Percentiles rank a stretch among this genome's conserved stretches.
Evolutionary conservation across 2,329 filamentous ascomycete species (phyloP).

Genomic region (Parasarocladium wereldwijsianum): DNA sequence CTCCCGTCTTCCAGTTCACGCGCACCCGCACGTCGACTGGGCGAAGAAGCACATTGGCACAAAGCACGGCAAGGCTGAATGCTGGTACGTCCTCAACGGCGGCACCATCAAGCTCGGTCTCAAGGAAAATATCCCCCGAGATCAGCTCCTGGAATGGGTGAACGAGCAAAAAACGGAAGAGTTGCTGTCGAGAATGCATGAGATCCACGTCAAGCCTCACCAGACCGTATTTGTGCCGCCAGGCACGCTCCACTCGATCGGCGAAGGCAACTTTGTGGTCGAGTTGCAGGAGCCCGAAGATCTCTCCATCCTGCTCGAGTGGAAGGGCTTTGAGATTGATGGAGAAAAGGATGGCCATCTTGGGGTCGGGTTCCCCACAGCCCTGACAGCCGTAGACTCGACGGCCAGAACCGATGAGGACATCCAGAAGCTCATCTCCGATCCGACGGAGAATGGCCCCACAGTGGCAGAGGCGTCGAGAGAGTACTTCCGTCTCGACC

Average conservation of each 20-base stretch:
- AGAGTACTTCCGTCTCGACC: slow-evolving; percentile 8
- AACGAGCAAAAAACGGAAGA: slow-evolving; percentile 5
- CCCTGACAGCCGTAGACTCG: slow-evolving; percentile 8
- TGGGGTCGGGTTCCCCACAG: slow-evolving; percentile 8
- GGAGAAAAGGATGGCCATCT: slow-evolving; percentile 8
- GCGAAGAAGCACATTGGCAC: slow-evolving; percentile 7
- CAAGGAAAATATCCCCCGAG: slow-evolving; percentile 5
- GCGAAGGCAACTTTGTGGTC: slow-evolving; percentile 9
- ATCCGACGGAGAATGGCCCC: slow-evolving; percentile 3
- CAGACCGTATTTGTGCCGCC: slow-evolving; percentile 10
- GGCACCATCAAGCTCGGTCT: slow-evolving; percentile 9
- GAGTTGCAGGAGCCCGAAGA: slow-evolving; percentile 10
- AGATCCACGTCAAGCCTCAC: slow-evolving; percentile 7
- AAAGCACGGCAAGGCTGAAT: slow-evolving; percentile 11
- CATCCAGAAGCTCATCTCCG: slow-evolving; percentile 4
- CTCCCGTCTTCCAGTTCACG: slow-evolving; percentile 10
- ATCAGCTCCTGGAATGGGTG: slow-evolving; percentile 6
- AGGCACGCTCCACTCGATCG: slow-evolving; percentile 10
- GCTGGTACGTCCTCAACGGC: slow-evolving; percentile 10
- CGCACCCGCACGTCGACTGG: slow-evolving; percentile 10
- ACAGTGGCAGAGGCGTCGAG: slow-evolving; percentile 4
- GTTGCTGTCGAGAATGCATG: slow-evolving; percentile 8
- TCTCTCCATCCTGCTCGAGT: slow-evolving; percentile 9
- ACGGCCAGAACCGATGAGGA: slow-evolving; percentile 5
- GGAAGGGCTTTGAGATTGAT: slow-evolving; percentile 7